Evolutionary conservation across 805 yeast genomes (phyloP), one percentile per base, ranked within the genome.

Genomic region (Wickerhamiella shivajii): DNA sequence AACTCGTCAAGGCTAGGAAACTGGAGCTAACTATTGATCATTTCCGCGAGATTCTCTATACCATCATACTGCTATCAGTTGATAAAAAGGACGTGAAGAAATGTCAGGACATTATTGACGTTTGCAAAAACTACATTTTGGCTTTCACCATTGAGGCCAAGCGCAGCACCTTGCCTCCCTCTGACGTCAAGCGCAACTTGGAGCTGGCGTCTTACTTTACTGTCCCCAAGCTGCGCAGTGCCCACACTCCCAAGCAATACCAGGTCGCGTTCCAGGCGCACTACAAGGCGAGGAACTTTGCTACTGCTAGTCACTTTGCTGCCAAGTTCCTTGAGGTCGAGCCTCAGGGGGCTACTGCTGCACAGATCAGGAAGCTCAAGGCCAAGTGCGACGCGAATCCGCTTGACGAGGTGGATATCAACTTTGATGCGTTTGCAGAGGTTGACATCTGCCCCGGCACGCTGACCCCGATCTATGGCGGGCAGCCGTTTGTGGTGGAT

Each of bases 141-240:
- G 98, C 97, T 18, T 67, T 87, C 44, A 77, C 93, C 15, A 81
- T 90, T 42, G 99, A 90, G 57, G 66, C 87, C 43, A 69, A 69
- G 36, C 85, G 99, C 59, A 83, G 97, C 59, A 53, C 77, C 8
- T 59, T 92, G 38, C 80, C 77, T 20, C 64, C 74, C 8, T 40
- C 46, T 9, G 67, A 67, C 19, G 63, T 77, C 36, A 77, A 83
- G 56, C 77, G 97, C 42, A 85, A 83, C 56, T 66, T 90, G 51
- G 97, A 90, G 57, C 63, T 90, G 44, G 97, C 98, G 5, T 92
- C 97, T 1, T 87, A 87, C 59, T 92, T 90, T 64, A 83, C 98
- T 10, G 74, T 71, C 51, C 76, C 85, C 18, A 70, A 77, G 43
- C 67, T 90, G 46, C 81, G 77, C 43, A 74, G 79, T 22, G 76